Conservation (phyloP, 352 stramenopile species). For the Pythium graminicola region DNA sequence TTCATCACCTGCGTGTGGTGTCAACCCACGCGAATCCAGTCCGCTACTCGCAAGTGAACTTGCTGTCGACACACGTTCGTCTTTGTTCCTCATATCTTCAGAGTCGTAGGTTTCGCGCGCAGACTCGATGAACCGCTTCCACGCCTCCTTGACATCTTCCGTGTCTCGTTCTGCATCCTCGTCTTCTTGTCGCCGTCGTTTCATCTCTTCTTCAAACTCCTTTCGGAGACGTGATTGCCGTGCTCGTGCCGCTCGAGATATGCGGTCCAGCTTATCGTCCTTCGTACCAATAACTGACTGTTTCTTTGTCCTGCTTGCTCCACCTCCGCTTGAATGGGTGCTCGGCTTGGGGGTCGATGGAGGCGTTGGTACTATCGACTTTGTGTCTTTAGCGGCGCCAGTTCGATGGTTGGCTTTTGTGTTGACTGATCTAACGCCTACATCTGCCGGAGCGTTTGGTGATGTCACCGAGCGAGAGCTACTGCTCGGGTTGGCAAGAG, state of each 20-base stretch:
- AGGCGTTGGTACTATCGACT: conserved; percentile 7
- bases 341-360: conserved; percentile 11
- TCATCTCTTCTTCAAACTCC: conserved; percentile 19
- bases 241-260: conserved; percentile 3
- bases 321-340: background rate
- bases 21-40: background rate
- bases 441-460: background rate
- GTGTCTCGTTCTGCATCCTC: conserved; percentile 42
- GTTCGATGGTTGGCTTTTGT: background rate
- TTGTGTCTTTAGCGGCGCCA: background rate
- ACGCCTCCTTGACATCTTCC: conserved; percentile 50
- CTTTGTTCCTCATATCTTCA: background rate
- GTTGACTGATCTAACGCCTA: background rate
- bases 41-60: background rate
- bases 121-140: conserved; percentile 54
- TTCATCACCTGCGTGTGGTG: conserved; percentile 11
- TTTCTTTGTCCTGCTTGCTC: conserved; percentile 6
- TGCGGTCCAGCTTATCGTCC: conserved; percentile 7
- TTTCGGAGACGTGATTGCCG: conserved; percentile 9
- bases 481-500: background rate
- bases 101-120: conserved; percentile 8
- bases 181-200: conserved; percentile 24
- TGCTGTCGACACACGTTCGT: conserved; percentile 6
- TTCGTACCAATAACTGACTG: background rate
- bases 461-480: conserved; percentile 1